Evolutionary conservation across 805 yeast genomes (phyloP).

Genomic region (Candida insectalens): DNA sequence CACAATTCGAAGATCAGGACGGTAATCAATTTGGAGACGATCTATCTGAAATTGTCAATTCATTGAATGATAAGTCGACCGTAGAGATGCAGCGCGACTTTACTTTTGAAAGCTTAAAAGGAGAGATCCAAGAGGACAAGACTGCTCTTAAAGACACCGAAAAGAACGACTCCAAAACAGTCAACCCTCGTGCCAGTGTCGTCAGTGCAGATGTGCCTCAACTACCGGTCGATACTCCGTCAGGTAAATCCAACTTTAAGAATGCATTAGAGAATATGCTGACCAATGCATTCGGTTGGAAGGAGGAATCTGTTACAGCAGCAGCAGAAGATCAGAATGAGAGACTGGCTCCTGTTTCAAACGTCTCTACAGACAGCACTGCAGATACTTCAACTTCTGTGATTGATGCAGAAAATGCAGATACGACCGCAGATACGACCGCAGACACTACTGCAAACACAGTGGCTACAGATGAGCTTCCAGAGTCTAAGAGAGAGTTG

Average conservation of each 20-base stretch:
- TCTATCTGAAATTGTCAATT: conserved; percentile 8
- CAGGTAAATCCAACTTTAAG: conserved; percentile 1
- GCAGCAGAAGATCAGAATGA: not conserved
- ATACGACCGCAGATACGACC: not conserved
- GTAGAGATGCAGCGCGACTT: conserved; percentile 3
- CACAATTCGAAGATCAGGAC: conserved; percentile 6
- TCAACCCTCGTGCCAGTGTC: not conserved
- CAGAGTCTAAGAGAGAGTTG: not conserved
- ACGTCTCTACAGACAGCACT: not conserved
- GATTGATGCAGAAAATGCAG: no score
- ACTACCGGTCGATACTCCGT: conserved; percentile 1
- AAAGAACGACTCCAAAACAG: not conserved
- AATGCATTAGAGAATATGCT: conserved; percentile 3
- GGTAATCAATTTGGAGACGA: conserved; percentile 1
- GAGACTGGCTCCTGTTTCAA: not conserved
- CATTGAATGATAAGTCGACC: conserved; percentile 10
- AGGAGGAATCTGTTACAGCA: not conserved
- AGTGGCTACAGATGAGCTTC: not conserved
- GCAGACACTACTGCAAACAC: conserved; percentile 1
- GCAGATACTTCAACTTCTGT: no score
- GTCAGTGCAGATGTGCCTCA: conserved; percentile 1
- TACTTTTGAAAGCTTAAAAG: conserved; percentile 9
- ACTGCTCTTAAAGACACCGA: not conserved
- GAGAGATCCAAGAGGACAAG: conserved; percentile 9
- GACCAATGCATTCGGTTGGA: conserved; percentile 2